Base-by-base conservation (phyloP, 306 rosid species). In the Rosa lucieae region DNA sequence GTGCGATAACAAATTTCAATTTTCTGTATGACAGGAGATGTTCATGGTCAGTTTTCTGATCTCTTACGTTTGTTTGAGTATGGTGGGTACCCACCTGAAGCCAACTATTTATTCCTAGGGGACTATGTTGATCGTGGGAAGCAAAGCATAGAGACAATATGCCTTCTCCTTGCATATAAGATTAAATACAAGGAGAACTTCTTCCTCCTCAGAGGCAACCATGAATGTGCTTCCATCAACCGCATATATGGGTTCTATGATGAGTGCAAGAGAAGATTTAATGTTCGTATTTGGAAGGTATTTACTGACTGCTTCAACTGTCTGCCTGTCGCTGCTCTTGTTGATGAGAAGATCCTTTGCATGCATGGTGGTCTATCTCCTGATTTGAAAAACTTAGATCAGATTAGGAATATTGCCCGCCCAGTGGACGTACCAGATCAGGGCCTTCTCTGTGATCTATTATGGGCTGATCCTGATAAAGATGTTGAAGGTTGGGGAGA, bases 391-490 rank as follows among this genome's bases (percentile, higher is more conserved):
- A 80, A 83, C 85, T 78, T 92, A 72, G 93, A 90, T 87, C 95
- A 83, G 88, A 92, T 92, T 21, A 87, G 95, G 81, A 89, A 70
- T 83, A 89, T 92, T 86, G 93, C 97, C 65, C 93, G 95, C 68
- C 97, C 97, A 35, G 82, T 87, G 29, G 97, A 92, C 72, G 93
- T 92, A 69, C 97, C 97, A 35, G 94, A 92, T 84, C 93, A 88
- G 68, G 97, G 97, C 61, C 93, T 92, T 86, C 89, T 92, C 52
- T 92, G 97, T 82, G 97, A 92, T 80, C 89, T 92, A 53, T 87
- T 92, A 21, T 92, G 97, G 97, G 92, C 97, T 72, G 97, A 92
- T 86, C 97, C 97, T 55, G 97, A 92, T 85, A 92, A 89, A 84
- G 94, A 92, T 71, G 77, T 92, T 53, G 94, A 92, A 39, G 97